Evolutionary conservation across 2,329 filamentous ascomycete genomes (phyloP), one percentile per base, ranked within the genome.

Genomic region (Trichophyton simii): DNA sequence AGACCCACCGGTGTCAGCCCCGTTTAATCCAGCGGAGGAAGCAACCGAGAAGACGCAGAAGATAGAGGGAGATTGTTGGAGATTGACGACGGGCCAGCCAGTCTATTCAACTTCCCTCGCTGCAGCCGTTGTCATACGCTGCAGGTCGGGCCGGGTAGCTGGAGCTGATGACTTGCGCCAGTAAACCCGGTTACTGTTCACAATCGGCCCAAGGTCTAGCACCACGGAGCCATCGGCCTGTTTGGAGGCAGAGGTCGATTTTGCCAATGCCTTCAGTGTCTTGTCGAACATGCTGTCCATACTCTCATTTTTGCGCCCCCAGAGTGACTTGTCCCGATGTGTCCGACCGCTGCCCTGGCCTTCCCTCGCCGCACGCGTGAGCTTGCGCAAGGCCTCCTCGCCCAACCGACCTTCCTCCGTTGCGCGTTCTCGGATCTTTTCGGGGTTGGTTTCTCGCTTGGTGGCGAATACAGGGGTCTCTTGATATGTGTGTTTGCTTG

Each of bases 351-450:
- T 75, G 2, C 69, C 67, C 41, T 76, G 70, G 22, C 74, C 73
- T 58, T 76, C 69, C 63, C 77, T 72, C 11, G 74, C 75, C 1
- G 78, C 78, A 28, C 81, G 80, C 3, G 79, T 77, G 68, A 87
- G 74, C 67, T 83, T 85, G 57, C 84, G 76, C 64, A 87, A 71
- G 20, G 84, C 84, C 67, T 86, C 82, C 69, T 87, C 85, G 6
- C 84, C 85, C 63, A 84, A 71, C 54, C 85, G 79, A 13, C 84
- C 84, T 68, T 87, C 85, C 67, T 86, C 80, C 2, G 83, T 86
- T 3, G 84, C 84, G 62, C 80, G 78, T 68, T 87, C 85, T 42
- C 83, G 74, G 55, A 86, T 82, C 65, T 78, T 79, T 42, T 82
- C 76, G 2, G 83, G 79, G 65, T 87, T 83, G 38, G 76, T 80